Percentiles rank a stretch among this genome's conserved stretches.
phyloP scores from a whole-genome alignment of 2,329 filamentous ascomycete species.

The Neofusicoccum kwambonambiense region DNA sequence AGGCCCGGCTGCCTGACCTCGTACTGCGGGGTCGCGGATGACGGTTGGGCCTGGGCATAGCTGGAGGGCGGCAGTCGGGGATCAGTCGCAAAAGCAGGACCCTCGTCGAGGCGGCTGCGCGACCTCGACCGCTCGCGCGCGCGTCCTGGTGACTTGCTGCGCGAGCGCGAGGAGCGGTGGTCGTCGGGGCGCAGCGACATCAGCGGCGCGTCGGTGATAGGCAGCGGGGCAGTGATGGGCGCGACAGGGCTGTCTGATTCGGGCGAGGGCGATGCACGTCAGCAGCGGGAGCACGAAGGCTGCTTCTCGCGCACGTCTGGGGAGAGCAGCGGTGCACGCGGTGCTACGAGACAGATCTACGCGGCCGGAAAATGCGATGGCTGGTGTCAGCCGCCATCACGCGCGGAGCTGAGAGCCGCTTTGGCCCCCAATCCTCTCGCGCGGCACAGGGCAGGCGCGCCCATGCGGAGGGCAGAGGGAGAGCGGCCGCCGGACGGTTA shows the following conservation, averaged over 20 bases:
- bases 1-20: constrained; percentile 42
- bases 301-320: background rate
- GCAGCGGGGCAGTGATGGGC: background rate
- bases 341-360: background rate
- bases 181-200: constrained; percentile 46
- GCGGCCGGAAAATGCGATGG: constrained; percentile 8
- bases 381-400: constrained; percentile 16
- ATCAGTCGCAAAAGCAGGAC: constrained; percentile 11
- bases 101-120: constrained; percentile 13
- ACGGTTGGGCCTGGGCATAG: constrained; percentile 22
- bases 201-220: constrained; percentile 16
- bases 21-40: constrained; percentile 35
- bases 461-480: background rate
- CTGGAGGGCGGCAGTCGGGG: constrained; percentile 28
- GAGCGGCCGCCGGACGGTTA: background rate
- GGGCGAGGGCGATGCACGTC: constrained; percentile 8
- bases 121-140: constrained; percentile 34
- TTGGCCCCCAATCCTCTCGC: constrained; percentile 7
- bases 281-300: constrained; percentile 9
- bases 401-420: background rate
- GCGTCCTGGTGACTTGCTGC: constrained; percentile 43
- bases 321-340: background rate
- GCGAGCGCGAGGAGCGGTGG: constrained; percentile 36
- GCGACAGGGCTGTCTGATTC: constrained; percentile 3
- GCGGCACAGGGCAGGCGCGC: background rate